Percentiles rank a stretch among this genome's conserved stretches.
Evolutionary conservation across 352 stramenopile species (phyloP).

Genomic region (Phytopythium mirpurense): DNA sequence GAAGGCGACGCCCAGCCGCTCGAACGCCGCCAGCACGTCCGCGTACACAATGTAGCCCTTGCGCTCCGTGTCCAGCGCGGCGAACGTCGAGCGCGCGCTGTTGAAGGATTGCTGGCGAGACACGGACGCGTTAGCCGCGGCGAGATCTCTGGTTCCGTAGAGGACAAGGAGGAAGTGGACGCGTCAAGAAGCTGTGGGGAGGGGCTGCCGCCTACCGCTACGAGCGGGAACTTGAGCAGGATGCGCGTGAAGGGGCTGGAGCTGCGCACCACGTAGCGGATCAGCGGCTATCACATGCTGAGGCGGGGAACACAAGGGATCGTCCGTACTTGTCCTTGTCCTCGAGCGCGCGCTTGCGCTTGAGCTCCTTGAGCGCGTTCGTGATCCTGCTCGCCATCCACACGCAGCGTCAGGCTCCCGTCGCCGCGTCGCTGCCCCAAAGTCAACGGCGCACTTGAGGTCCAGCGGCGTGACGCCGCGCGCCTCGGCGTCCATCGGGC

Average conservation of each 20-base stretch:
- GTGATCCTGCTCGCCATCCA: conserved; percentile 41
- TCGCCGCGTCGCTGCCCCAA: no score
- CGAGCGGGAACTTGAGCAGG: conserved; percentile 70
- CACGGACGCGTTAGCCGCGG: not conserved
- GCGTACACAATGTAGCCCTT: conserved; percentile 77
- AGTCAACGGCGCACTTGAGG: conserved; percentile 39
- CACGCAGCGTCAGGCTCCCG: no score
- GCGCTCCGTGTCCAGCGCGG: conserved; percentile 48
- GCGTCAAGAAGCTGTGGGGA: not conserved
- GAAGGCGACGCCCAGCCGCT: conserved; percentile 71
- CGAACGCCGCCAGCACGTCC: conserved; percentile 66
- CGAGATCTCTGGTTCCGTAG: no score
- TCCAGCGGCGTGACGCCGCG: conserved; percentile 42
- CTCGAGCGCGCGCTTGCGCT: conserved; percentile 44
- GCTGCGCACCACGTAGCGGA: not conserved
- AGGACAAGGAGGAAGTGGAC: not conserved
- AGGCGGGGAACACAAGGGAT: no score
- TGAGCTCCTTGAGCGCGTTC: conserved; percentile 69
- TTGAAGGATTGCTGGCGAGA: conserved; percentile 56
- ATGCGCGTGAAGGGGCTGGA: conserved; percentile 75
- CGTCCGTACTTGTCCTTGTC: conserved; percentile 44
- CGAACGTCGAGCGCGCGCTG: conserved; percentile 70
- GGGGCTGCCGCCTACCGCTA: conserved; percentile 33
- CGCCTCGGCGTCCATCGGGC: conserved; percentile 29
- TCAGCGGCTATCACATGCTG: no score